Evolutionary conservation across 2,329 filamentous ascomycete genomes (phyloP), one percentile per base, ranked within the genome.

Genomic region (Colletotrichum cordylinicola): DNA sequence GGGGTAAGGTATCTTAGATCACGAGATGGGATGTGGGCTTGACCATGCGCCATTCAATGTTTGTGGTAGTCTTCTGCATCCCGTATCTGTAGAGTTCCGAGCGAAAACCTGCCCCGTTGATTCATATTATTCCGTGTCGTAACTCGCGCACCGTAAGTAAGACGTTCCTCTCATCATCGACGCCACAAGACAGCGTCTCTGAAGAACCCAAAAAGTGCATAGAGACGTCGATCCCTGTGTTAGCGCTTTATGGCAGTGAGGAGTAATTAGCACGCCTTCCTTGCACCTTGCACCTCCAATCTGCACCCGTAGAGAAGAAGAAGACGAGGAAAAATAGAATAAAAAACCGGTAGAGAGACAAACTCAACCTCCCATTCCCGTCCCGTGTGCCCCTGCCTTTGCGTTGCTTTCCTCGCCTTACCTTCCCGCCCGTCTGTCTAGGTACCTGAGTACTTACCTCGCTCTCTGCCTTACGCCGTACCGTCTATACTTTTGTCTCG

Each of bases 201-300:
- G 73, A 73, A 75, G 73, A 75, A 75, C 69, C 73, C 39, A 75
- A 72, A 73, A 39, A 68, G 73, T 75, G 69, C 73, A 75, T 72
- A 39, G 16, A 75, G 56, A 66, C 48, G 69, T 31, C 65, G 73
- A 75, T 75, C 73, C 16, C 56, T 24, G 70, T 65, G 27, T 75
- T 74, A 75, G 74, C 65, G 70, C 64, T 58, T n/a, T 69, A 48
- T 58, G 70, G 70, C 70, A 73, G 56, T 68, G 64, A 75, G 73
- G 64, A 75, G 64, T 68, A 68, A 52, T 67, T 68, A 67, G 52
- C 13, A 67, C 61, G 65, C 29, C 62, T 67, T 67, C 65, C 65
- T 56, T 64, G 61, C 61, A 64, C 61, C 61, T 52, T 52, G n/a
- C n/a, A 52, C 43, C 43, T 52, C 43, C 43, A 52, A 52, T 52